Conservation (phyloP, 2,329 filamentous ascomycete species). For the Shiraia bambusicola region DNA sequence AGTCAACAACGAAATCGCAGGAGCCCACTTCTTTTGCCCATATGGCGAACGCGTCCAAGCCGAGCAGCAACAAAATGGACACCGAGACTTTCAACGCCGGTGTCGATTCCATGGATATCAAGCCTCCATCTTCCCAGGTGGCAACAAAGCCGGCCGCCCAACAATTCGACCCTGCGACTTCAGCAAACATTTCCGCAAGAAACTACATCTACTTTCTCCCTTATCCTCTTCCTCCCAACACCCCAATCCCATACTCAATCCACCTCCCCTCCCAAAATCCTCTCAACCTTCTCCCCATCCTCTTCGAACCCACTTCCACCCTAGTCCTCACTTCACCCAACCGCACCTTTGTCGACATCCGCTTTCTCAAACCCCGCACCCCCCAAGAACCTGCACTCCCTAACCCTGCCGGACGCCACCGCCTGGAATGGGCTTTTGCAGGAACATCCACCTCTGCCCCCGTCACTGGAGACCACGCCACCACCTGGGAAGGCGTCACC, state of each 20-base stretch:
- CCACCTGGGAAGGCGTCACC: constrained; percentile 9
- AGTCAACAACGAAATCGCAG: no score
- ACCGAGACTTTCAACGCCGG: no score
- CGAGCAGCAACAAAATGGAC: no score
- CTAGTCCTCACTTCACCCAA: constrained; percentile 63
- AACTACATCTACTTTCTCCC: constrained; percentile 62
- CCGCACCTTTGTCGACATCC: constrained; percentile 63
- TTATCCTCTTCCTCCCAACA: constrained; percentile 26
- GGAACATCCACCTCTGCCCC: constrained; percentile 48
- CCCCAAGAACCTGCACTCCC: constrained; percentile 13
- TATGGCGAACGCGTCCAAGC: no score
- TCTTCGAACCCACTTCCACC: constrained; percentile 62
- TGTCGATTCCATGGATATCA: no score
- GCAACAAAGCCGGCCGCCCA: no score
- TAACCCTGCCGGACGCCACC: constrained; percentile 31
- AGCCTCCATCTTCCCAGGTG: no score
- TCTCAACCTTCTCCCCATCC: constrained; percentile 18
- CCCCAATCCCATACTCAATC: constrained; percentile 32
- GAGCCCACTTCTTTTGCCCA: no score
- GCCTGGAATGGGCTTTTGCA: constrained; percentile 67
- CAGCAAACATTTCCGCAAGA: constrained; percentile 55
- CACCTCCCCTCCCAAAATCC: constrained; percentile 29
- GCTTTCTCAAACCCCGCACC: constrained; percentile 47
- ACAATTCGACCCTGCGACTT: constrained; percentile 5
- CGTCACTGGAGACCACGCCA: neutral